These are phyloP conservation scores for Trichosporon coremiiforme DNA, from an alignment of 1,284 basidiomycete genomes.

Conservation along the genomic window DNA sequence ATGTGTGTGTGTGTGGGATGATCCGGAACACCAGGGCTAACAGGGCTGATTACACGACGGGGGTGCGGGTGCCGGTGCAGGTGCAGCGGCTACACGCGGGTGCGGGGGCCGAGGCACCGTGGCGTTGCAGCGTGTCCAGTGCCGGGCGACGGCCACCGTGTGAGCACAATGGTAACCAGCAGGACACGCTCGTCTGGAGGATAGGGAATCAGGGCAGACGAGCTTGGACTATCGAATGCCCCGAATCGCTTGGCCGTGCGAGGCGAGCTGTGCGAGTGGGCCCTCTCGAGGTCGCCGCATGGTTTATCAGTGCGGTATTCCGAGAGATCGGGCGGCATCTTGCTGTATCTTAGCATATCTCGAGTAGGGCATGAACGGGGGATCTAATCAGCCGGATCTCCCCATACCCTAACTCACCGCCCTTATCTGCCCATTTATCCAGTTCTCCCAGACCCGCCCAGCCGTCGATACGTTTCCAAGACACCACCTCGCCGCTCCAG, in stretches of 20 bases:
- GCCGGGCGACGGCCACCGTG: neutral
- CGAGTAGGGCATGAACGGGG: slow-evolving; percentile 12
- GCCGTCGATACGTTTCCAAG: slow-evolving; percentile 13
- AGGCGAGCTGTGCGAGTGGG: neutral
- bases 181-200: neutral
- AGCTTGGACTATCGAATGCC: slow-evolving; percentile 5
- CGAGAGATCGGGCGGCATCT: neutral
- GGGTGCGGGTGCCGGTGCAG: neutral
- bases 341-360: neutral
- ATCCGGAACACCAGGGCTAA: neutral
- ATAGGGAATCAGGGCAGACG: slow-evolving; percentile 3
- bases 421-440: slow-evolving; percentile 15
- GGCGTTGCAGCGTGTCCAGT: neutral
- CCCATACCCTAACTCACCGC: neutral
- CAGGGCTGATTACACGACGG: slow-evolving; percentile 9
- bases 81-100: neutral
- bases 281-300: neutral
- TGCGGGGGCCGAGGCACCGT: neutral
- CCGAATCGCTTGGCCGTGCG: neutral
- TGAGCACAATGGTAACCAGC: neutral
- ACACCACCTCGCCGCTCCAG: slow-evolving; percentile 4
- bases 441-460: neutral
- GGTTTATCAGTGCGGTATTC: slow-evolving; percentile 4
- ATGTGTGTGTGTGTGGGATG: neutral
- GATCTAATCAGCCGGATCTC: slow-evolving; percentile 15